Conservation (phyloP, 1,139 yeast species). For the Diutina scorzettiae region DNA sequence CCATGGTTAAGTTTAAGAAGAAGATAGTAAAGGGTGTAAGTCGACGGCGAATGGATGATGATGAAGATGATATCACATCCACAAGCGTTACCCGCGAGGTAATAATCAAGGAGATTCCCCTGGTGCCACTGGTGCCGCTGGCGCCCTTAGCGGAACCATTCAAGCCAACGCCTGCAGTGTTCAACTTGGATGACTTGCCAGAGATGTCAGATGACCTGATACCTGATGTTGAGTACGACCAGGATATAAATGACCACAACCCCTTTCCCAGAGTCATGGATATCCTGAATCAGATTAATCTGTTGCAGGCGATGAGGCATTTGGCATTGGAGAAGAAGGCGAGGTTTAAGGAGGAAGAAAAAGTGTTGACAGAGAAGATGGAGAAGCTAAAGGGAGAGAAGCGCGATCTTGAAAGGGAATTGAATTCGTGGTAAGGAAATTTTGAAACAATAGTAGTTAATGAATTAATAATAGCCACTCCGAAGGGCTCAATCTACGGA, state of each 20-base stretch:
- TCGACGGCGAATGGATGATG: conserved; percentile 3
- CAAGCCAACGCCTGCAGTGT: background rate
- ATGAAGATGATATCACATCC: background rate
- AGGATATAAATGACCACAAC: conserved; percentile 6
- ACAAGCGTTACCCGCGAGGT: background rate
- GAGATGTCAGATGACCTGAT: background rate
- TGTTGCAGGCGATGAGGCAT: background rate
- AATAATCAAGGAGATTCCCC: conserved; percentile 6
- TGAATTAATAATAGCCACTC: background rate
- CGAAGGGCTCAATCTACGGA: background rate
- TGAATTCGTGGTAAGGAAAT: background rate
- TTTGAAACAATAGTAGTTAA: background rate
- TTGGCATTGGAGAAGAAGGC: background rate
- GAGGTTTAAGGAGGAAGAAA: conserved; percentile 5
- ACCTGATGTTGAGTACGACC: background rate
- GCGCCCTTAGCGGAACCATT: background rate
- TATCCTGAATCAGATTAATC: background rate
- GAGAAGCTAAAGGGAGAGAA: background rate
- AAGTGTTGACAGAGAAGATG: background rate
- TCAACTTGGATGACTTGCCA: conserved; percentile 3
- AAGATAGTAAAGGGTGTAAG: conserved; percentile 10
- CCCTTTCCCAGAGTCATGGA: conserved; percentile 1
- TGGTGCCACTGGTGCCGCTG: background rate
- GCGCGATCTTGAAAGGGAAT: background rate
- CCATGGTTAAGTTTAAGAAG: conserved; percentile 15